A percentile compares a stretch with the other conserved stretches of the same genome.
Evolutionary conservation across 768 basidiomycete species (phyloP).

Genomic region (Roridomyces roridus): DNA sequence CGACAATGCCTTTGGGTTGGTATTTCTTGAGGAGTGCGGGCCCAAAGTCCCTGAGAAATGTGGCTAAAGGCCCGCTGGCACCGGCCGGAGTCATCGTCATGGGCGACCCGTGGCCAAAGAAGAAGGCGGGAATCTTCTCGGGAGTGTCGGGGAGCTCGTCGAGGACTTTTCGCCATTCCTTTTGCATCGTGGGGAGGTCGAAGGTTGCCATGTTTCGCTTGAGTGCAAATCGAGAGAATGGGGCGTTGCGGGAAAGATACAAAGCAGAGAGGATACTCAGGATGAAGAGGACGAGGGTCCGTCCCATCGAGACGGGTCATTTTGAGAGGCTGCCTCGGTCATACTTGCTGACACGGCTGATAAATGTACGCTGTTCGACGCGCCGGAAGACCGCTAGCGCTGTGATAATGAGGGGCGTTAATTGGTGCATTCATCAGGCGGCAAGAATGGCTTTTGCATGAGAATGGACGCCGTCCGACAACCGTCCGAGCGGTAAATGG

Average conservation of each 20-base stretch:
- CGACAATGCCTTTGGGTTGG: slow-evolving; percentile 77
- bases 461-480: no score
- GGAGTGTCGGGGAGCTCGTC: slow-evolving; percentile 61
- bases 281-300: not conserved
- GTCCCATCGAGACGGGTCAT: not conserved
- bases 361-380: no score
- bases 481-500: no score
- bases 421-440: no score
- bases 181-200: slow-evolving; percentile 40
- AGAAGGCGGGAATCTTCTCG: slow-evolving; percentile 74
- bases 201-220: not conserved
- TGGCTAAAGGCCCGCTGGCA: slow-evolving; percentile 57
- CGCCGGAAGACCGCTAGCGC: no score
- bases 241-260: no score
- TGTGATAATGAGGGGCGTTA: no score
- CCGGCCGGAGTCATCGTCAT: slow-evolving; percentile 53
- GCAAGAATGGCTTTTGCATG: no score
- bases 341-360: not conserved
- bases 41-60: slow-evolving; percentile 70
- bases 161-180: slow-evolving; percentile 59
- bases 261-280: not conserved
- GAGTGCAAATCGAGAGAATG: no score
- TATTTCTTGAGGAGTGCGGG: slow-evolving; percentile 71
- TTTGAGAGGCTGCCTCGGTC: no score
- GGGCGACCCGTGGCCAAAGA: slow-evolving; percentile 76